Evolutionary conservation across 345 rosid species (phyloP).

Genomic region (Populus ilicifolia): DNA sequence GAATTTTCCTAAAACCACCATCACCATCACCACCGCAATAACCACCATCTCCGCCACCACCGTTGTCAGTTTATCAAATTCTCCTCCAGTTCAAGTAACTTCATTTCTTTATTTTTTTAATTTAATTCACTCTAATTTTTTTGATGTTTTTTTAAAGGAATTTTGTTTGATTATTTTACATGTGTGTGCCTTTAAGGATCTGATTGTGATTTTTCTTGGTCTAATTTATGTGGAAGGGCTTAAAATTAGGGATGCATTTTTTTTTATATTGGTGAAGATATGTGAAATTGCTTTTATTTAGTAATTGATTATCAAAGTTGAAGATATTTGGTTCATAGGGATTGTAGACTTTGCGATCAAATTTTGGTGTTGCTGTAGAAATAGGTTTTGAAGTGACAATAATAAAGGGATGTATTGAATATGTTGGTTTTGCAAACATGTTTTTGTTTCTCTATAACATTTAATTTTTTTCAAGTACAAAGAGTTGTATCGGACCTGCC

Average conservation of each 20-base stretch:
- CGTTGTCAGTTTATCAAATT: constrained; percentile 10
- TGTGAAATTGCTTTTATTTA: not conserved
- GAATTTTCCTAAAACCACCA: constrained; percentile 31
- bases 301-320: not conserved
- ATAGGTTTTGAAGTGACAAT: not conserved
- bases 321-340: not conserved
- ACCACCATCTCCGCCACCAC: not conserved
- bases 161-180: not conserved
- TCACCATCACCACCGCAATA: constrained; percentile 2
- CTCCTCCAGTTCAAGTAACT: constrained; percentile 43
- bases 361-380: not conserved
- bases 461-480: not conserved
- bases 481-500: not conserved
- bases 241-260: not conserved
- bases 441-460: not conserved
- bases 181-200: not conserved
- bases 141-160: not conserved
- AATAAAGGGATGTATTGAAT: not conserved
- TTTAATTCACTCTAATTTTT: not conserved
- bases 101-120: not conserved
- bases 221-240: not conserved
- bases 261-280: not conserved
- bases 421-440: not conserved
- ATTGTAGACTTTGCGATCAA: not conserved
- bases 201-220: not conserved